Percentiles rank a stretch among this genome's conserved stretches.
Evolutionary conservation across 129 eudicot genomes (phyloP).

Genomic region (Artemisia argyi): DNA sequence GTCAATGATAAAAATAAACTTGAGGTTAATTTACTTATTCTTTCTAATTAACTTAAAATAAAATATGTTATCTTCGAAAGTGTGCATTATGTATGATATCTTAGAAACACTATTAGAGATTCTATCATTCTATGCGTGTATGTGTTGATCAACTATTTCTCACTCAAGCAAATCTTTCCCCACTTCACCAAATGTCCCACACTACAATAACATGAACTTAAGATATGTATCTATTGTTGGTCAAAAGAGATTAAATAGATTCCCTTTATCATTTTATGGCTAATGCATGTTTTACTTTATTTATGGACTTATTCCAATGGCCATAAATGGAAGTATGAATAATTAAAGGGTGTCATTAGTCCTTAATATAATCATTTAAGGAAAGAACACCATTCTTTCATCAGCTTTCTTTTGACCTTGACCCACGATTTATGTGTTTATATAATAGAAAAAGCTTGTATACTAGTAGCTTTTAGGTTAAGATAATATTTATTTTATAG

Average conservation of each 20-base stretch:
- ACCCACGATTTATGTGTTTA: slow-evolving; percentile 1
- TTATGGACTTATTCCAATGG: slow-evolving; percentile 12
- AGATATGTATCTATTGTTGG: slow-evolving; percentile 25
- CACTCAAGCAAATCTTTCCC: slow-evolving; percentile 9
- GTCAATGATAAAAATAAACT: no score
- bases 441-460: no score
- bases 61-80: background rate
- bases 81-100: slow-evolving; percentile 11
- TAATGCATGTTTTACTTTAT: background rate
- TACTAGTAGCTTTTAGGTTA: background rate
- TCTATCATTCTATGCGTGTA: slow-evolving; percentile 3
- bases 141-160: background rate
- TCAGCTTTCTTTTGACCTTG: slow-evolving; percentile 26
- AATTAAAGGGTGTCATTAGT: slow-evolving; percentile 23
- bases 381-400: slow-evolving; percentile 28
- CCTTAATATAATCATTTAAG: slow-evolving; percentile 26
- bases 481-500: no score
- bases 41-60: background rate
- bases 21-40: no score
- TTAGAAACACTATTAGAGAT: slow-evolving; percentile 16
- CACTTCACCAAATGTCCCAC: slow-evolving; percentile 8
- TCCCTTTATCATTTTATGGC: slow-evolving; percentile 24
- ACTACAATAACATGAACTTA: background rate
- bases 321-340: slow-evolving; percentile 36
- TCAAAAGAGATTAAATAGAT: slow-evolving; percentile 30